phyloP scores from a whole-genome alignment of 768 basidiomycete genomes.

The Suillus subalutaceus region DNA sequence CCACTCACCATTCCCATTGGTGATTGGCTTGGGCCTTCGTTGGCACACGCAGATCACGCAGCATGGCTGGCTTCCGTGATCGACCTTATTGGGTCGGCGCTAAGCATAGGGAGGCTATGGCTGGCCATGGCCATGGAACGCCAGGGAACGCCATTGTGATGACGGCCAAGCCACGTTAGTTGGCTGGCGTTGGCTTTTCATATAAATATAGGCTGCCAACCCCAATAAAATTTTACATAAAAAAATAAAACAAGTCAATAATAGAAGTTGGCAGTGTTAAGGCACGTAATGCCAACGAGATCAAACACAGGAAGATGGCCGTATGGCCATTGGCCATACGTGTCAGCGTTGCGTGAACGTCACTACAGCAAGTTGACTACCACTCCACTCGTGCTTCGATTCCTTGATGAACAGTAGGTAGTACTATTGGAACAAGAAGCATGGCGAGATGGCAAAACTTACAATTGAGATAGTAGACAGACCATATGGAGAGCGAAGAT shows the following conservation, averaged over 20 bases:
- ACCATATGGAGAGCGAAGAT: not conserved
- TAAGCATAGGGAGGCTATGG: not conserved
- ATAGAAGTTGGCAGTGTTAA: not conserved
- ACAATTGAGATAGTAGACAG: not conserved
- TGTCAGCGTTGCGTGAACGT: not conserved
- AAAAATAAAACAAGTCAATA: not conserved
- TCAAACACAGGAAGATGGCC: not conserved
- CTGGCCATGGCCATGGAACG: not conserved
- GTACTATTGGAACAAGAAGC: not conserved
- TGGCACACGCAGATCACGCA: not conserved
- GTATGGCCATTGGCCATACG: no score
- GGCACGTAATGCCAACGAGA: not conserved
- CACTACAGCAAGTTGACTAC: no score
- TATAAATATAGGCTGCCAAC: not conserved
- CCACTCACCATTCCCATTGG: not conserved
- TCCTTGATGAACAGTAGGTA: not conserved
- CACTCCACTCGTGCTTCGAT: not conserved
- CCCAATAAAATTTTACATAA: not conserved
- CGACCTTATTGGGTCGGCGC: not conserved
- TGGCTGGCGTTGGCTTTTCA: constrained; percentile 4
- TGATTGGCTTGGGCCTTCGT: not conserved
- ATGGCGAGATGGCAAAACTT: not conserved
- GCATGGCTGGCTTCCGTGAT: constrained; percentile 2
- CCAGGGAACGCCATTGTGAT: not conserved
- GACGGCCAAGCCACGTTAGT: not conserved